These are phyloP conservation scores for Dipteronia dyeriana DNA, from an alignment of 345 rosid genomes.

Conservation along the genomic window DNA sequence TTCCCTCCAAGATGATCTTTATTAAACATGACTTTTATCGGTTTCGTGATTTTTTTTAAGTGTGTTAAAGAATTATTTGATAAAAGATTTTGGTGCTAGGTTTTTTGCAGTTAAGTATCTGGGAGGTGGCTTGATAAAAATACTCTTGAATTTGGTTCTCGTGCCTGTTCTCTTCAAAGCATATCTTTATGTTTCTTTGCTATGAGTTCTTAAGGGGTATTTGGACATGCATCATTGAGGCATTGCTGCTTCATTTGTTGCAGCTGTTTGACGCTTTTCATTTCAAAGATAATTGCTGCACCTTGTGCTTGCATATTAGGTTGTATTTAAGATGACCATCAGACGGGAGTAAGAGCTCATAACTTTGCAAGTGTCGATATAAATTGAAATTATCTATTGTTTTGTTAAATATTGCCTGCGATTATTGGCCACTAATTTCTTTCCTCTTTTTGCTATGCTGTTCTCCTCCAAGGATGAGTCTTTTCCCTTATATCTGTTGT, in stretches of 20 bases:
- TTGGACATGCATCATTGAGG: background rate
- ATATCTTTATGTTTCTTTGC: background rate
- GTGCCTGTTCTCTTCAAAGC: background rate
- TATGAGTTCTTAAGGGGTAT: background rate
- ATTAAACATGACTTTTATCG: background rate
- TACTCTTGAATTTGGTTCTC: background rate
- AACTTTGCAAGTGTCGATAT: conserved; percentile 6
- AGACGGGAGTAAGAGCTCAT: background rate
- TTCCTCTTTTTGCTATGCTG: background rate
- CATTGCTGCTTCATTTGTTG: background rate
- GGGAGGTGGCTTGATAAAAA: too few relatives aligned
- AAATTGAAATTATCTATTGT: background rate
- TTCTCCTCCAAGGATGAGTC: background rate
- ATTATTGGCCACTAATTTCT: background rate
- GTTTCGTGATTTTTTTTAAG: background rate
- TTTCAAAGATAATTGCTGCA: conserved; percentile 10
- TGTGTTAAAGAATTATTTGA: background rate
- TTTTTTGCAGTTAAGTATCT: background rate
- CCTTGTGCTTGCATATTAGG: conserved; percentile 6
- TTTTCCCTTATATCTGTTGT: background rate
- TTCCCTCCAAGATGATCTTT: background rate
- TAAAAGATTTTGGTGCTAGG: background rate
- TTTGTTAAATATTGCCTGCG: background rate
- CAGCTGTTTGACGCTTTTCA: background rate
- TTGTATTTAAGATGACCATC: background rate